Conservation (phyloP, 2,329 filamentous ascomycete genomes). For the Penicillium sp. region DNA sequence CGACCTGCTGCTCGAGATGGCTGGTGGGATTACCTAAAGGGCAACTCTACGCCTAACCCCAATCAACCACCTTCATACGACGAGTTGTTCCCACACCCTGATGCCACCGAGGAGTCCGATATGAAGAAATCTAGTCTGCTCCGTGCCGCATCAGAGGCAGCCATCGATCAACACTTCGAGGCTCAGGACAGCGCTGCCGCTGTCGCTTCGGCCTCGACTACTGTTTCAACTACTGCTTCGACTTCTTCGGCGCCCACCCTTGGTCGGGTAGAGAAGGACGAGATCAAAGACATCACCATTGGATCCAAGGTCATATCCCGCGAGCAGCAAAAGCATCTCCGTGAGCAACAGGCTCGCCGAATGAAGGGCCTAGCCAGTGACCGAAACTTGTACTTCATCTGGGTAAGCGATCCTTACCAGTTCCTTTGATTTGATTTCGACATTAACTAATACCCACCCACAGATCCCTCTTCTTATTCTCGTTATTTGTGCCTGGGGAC, state of each 20-base stretch:
- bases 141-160: conserved; percentile 44
- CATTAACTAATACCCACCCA: conserved; percentile 9
- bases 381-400: conserved; percentile 53
- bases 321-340: conserved; percentile 47
- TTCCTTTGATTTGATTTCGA: conserved; percentile 13
- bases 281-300: conserved; percentile 43
- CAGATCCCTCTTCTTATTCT: conserved; percentile 48
- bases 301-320: conserved; percentile 43
- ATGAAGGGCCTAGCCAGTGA: conserved; percentile 50
- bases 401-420: conserved; percentile 41
- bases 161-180: conserved; percentile 46
- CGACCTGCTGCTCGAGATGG: conserved; percentile 53
- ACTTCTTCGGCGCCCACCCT: conserved; percentile 8
- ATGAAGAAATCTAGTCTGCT: conserved; percentile 45
- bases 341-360: conserved; percentile 45
- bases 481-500: conserved; percentile 45
- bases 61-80: conserved; percentile 70
- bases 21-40: conserved; percentile 67
- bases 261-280: conserved; percentile 31
- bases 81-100: conserved; percentile 63
- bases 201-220: conserved; percentile 8
- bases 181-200: conserved; percentile 27
- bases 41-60: conserved; percentile 44
- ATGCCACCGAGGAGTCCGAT: conserved; percentile 34
- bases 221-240: conserved; percentile 19